Evolutionary conservation across 495 filamentous ascomycete genomes (phyloP).

Genomic region (Usnea hakonensis): DNA sequence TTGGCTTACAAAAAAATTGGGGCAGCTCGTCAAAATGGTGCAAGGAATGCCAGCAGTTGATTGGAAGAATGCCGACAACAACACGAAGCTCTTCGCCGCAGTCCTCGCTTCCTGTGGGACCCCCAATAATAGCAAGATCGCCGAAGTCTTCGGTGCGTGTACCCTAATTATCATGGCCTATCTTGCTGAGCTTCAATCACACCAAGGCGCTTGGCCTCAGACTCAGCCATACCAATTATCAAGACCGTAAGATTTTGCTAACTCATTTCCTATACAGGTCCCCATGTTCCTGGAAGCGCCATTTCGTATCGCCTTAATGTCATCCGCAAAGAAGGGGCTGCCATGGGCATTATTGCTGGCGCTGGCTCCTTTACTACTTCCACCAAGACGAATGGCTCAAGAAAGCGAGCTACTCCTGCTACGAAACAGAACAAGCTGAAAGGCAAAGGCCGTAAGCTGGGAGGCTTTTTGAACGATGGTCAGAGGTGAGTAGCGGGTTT

Average conservation of each 20-base stretch:
- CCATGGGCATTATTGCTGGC: neutral
- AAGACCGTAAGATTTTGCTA: neutral
- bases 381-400: neutral
- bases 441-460: neutral
- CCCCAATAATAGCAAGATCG: neutral
- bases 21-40: slow-evolving; percentile 6
- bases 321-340: slow-evolving; percentile 7
- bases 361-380: neutral
- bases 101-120: neutral
- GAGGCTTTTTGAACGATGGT: neutral
- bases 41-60: slow-evolving; percentile 5
- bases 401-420: neutral
- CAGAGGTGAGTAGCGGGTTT: neutral
- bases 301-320: neutral
- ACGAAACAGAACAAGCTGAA: neutral
- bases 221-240: neutral
- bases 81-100: slow-evolving; percentile 10
- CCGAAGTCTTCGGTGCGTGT: slow-evolving; percentile 11
- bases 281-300: neutral
- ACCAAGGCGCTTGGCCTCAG: neutral
- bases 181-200: neutral
- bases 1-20: neutral
- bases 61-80: slow-evolving; percentile 14
- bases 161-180: neutral
- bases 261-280: neutral